A percentile compares a stretch with the other conserved stretches of the same genome.
These are phyloP conservation scores for Paraphoma chrysanthemicola DNA, from an alignment of 2,329 filamentous ascomycete species.

Conservation along the genomic window DNA sequence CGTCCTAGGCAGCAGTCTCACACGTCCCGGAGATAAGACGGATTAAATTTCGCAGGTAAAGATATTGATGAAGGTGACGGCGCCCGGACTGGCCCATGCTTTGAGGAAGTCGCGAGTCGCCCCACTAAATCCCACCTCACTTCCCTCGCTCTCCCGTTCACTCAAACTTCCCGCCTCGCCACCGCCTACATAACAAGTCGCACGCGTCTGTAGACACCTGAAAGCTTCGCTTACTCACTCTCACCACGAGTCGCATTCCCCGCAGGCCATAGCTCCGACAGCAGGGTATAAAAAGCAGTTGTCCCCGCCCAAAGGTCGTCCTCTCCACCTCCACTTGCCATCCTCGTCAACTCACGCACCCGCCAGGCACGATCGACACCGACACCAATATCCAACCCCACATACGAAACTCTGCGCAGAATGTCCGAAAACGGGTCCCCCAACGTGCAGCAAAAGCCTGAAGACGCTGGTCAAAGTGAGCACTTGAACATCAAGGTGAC, in stretches of 20 bases:
- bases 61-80: constrained; percentile 15
- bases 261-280: constrained; percentile 22
- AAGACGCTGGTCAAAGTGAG: constrained; percentile 65
- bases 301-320: constrained; percentile 28
- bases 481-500: constrained; percentile 99
- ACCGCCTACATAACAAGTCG: constrained; percentile 20
- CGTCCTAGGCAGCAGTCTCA: constrained; percentile 1
- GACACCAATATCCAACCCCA: neutral
- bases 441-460: constrained; percentile 51
- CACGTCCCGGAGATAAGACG: constrained; percentile 1
- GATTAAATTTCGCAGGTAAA: constrained; percentile 1
- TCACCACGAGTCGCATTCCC: constrained; percentile 13
- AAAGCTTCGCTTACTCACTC: constrained; percentile 18
- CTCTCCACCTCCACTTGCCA: constrained; percentile 26
- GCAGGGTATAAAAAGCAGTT: constrained; percentile 27
- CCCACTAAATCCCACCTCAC: constrained; percentile 42
- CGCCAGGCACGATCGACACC: constrained; percentile 3
- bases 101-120: constrained; percentile 18
- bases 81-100: constrained; percentile 21
- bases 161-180: constrained; percentile 30
- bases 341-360: constrained; percentile 22
- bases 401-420: constrained; percentile 4
- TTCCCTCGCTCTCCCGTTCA: constrained; percentile 23
- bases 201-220: constrained; percentile 21
- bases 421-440: constrained; percentile 55